Evolutionary conservation across 2,329 filamentous ascomycete genomes (phyloP).

Genomic region (Monascus ruber): DNA sequence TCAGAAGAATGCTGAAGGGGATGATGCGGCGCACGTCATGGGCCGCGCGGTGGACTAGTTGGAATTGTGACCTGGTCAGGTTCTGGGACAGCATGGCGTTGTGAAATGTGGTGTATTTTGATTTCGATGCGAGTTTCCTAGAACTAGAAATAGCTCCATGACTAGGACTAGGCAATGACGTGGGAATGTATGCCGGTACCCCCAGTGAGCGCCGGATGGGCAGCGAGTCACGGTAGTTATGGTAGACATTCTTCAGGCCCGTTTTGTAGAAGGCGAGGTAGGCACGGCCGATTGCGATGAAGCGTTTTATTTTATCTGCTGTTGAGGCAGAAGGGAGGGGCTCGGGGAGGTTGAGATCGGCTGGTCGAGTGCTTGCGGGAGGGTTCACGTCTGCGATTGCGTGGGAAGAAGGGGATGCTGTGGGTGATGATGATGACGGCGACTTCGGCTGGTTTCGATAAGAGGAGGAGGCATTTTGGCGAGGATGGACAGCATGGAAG

Average conservation of each 20-base stretch:
- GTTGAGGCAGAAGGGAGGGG: constrained; percentile 36
- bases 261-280: constrained; percentile 82
- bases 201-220: constrained; percentile 20
- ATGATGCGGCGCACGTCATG: constrained; percentile 70
- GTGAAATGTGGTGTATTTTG: constrained; percentile 4
- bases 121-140: neutral
- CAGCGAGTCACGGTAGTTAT: constrained; percentile 43
- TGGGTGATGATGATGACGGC: constrained; percentile 4
- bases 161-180: constrained; percentile 9
- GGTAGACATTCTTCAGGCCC: constrained; percentile 62
- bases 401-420: constrained; percentile 5
- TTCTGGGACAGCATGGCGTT: constrained; percentile 5
- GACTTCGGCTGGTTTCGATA: constrained; percentile 5
- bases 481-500: neutral
- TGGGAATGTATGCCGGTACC: constrained; percentile 22
- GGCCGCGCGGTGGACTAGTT: constrained; percentile 55
- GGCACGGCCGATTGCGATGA: constrained; percentile 51
- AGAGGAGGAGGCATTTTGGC: constrained; percentile 10
- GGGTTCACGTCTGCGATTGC: constrained; percentile 50
- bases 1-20: constrained; percentile 61
- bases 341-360: constrained; percentile 52
- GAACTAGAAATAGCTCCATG: neutral
- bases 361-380: constrained; percentile 60
- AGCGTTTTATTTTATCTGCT: constrained; percentile 19
- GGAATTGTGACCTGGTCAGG: constrained; percentile 56